Evolutionary conservation across 345 rosid genomes (phyloP), one percentile per base, ranked within the genome.

Genomic region (Camelina laxa): DNA sequence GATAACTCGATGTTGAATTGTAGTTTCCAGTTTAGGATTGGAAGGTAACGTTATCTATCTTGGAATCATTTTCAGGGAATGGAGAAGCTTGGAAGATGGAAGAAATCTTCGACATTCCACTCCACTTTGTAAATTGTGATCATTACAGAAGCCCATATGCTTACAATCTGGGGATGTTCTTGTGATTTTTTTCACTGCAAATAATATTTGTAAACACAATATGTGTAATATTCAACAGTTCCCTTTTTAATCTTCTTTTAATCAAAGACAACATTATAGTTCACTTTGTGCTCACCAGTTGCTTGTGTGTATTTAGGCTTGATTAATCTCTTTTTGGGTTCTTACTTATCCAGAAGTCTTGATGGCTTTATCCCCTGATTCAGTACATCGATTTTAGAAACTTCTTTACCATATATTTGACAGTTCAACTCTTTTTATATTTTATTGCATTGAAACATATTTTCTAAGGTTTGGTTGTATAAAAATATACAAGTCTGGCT

Each of bases 21-120:
- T 24, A 60, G 0, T 27, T 24, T 72, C 19, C 4, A 0, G 21
- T 17, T 53, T 9, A 31, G n/a, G 1, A 73, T 53, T 0, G 2
- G 10, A 20, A 27, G 51, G 20, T 35, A 60, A 35, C 60, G 50
- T 53, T 50, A 22, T 24, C 3, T 50, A 22, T 24, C 3, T 47
- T 79, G 54, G 24, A 38, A 60, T 16, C 56, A 63, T 24, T 54
- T 31, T 65, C 89, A 91, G 98, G 96, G 97, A 75, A 59, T 84
- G 69, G 98, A 93, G 85, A 93, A 82, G 87, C 79, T 91, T 67
- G 98, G 93, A 64, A 82, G 97, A 82, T 91, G 98, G 98, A 89
- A 83, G 80, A 93, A 84, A 76, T 57, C 71, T 24, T 30, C 12
- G 24, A 47, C 39, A 49, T 48, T 77, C 0, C 62, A 9, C 4